These are phyloP conservation scores for Syzygium grande DNA, from an alignment of 345 rosid species.

Conservation along the genomic window DNA sequence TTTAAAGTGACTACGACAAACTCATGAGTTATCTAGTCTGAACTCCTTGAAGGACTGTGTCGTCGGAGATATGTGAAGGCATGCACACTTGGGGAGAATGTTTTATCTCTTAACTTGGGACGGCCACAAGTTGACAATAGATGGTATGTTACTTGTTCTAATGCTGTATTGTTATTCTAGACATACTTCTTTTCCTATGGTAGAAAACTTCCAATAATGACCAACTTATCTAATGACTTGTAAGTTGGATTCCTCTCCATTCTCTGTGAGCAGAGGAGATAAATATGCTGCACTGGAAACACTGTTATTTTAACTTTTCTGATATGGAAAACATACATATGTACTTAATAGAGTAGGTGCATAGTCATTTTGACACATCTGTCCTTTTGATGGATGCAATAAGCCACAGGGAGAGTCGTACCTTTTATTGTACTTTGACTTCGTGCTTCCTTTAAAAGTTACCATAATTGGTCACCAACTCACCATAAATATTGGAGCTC, in stretches of 20 bases:
- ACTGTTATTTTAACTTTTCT: neutral
- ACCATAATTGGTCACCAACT: neutral
- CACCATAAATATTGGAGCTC: neutral
- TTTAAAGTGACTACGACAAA: neutral
- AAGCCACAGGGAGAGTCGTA: neutral
- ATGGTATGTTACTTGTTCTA: constrained; percentile 42
- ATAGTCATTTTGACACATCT: neutral
- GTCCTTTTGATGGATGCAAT: neutral
- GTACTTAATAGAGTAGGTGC: neutral
- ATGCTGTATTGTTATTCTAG: neutral
- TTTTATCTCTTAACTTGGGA: constrained; percentile 55
- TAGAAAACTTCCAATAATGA: neutral
- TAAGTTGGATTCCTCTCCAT: neutral
- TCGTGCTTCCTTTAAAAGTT: neutral
- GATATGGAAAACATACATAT: neutral
- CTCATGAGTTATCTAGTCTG: neutral
- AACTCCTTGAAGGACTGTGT: constrained; percentile 56
- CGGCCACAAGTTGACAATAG: constrained; percentile 63
- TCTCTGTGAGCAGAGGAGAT: neutral
- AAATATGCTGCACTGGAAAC: neutral
- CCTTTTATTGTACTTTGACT: neutral
- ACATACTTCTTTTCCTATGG: neutral
- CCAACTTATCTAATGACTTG: neutral
- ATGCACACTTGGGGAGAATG: constrained; percentile 47
- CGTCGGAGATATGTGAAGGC: constrained; percentile 61